Conservation (phyloP, 2,329 filamentous ascomycete species). For the Hypoxylon sp. region DNA sequence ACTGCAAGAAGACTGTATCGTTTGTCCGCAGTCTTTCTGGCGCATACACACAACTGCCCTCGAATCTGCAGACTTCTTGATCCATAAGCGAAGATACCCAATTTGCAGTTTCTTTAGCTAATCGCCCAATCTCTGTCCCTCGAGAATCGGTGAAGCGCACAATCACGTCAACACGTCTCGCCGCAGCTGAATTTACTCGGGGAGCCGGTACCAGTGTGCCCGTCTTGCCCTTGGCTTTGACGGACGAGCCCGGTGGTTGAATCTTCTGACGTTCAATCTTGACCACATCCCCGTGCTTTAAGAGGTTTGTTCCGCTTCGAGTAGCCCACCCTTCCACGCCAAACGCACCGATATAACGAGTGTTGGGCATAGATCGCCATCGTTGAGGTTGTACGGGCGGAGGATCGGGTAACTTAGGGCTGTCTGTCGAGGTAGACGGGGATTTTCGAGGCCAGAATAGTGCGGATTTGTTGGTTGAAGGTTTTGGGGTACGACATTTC, state of each 20-base stretch:
- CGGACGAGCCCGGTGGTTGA: conserved; percentile 66
- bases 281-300: conserved; percentile 87
- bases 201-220: conserved; percentile 55
- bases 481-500: conserved; percentile 57
- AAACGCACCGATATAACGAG: conserved; percentile 89
- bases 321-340: conserved; percentile 95
- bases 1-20: conserved; percentile 93
- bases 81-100: conserved; percentile 96
- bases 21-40: conserved; percentile 89
- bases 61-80: conserved; percentile 88
- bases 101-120: conserved; percentile 87
- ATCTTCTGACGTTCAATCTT: conserved; percentile 89
- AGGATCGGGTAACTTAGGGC: conserved; percentile 35
- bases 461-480: conserved; percentile 38
- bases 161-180: conserved; percentile 84
- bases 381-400: conserved; percentile 25
- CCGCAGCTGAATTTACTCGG: conserved; percentile 64
- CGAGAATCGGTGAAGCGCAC: conserved; percentile 88
- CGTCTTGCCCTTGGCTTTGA: conserved; percentile 58
- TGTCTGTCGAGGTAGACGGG: conserved; percentile 25
- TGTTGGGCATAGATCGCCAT: conserved; percentile 55
- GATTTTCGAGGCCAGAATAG: conserved; percentile 30
- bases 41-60: conserved; percentile 89
- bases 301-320: conserved; percentile 79
- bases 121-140: conserved; percentile 86